A percentile compares a stretch with the other conserved stretches of the same genome.
phyloP scores from a whole-genome alignment of 345 rosid genomes.

The Firmiana major region DNA sequence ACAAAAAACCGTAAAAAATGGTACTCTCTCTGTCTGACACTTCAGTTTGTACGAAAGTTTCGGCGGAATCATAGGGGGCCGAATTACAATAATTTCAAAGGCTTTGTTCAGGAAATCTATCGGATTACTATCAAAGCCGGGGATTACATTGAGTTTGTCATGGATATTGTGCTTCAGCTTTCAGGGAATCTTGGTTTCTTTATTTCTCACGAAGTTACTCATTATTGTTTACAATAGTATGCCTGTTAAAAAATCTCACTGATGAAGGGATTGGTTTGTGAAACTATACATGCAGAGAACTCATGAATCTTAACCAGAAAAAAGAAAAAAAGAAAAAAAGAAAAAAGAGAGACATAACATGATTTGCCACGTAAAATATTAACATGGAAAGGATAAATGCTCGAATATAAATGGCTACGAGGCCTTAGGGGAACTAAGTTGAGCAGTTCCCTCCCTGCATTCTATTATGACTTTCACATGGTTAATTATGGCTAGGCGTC shows the following conservation, averaged over 20 bases:
- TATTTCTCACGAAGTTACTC: conserved; percentile 5
- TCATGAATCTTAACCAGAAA: no score
- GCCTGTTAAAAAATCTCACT: background rate
- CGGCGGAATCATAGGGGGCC: conserved; percentile 36
- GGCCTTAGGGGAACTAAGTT: no score
- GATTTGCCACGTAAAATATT: background rate
- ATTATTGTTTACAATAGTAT: background rate
- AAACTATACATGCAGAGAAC: background rate
- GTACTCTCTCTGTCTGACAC: conserved; percentile 13
- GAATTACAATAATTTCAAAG: conserved; percentile 1
- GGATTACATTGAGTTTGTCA: conserved; percentile 6
- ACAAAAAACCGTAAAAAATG: background rate
- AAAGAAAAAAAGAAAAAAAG: no score
- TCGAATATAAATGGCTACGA: background rate
- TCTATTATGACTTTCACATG: background rate
- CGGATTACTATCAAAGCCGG: conserved; percentile 18
- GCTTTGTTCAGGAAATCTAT: conserved; percentile 30
- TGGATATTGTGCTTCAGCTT: background rate
- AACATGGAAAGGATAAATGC: background rate
- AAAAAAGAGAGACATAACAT: no score
- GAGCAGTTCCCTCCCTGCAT: background rate
- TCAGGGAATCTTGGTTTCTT: background rate
- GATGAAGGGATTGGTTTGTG: background rate
- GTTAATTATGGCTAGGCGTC: background rate
- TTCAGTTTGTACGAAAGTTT: conserved; percentile 18